phyloP scores from a whole-genome alignment of 1,284 basidiomycete genomes.

The Fomitopsis pinicola region DNA sequence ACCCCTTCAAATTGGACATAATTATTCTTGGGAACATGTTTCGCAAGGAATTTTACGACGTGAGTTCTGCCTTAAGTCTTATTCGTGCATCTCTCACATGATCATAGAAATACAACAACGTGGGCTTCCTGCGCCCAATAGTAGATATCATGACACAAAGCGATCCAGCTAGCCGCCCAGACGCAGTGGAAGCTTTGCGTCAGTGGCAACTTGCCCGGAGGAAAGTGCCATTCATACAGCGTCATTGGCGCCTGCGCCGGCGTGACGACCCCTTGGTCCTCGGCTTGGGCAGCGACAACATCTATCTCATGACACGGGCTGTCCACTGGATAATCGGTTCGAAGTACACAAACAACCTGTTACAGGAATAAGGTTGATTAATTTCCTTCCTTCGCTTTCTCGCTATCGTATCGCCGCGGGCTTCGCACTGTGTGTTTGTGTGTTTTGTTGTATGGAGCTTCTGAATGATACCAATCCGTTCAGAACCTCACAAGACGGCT shows the following conservation, averaged over 20 bases:
- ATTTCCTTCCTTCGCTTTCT: no score
- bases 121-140: slow-evolving; percentile 14
- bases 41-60: slow-evolving; percentile 7
- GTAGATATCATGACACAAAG: slow-evolving; percentile 14
- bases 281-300: no score
- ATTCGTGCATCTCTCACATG: background rate
- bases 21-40: slow-evolving; percentile 25
- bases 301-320: no score
- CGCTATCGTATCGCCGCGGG: no score
- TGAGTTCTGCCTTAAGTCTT: background rate
- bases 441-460: no score
- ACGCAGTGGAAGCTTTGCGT: slow-evolving; percentile 7
- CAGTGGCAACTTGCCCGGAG: slow-evolving; percentile 1
- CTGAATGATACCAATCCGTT: no score
- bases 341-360: no score
- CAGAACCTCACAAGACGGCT: no score
- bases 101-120: slow-evolving; percentile 7
- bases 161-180: slow-evolving; percentile 16
- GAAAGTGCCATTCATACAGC: background rate
- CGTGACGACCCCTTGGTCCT: background rate
- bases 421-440: no score
- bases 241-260: background rate
- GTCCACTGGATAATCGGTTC: no score
- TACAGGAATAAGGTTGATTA: no score
- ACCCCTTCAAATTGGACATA: slow-evolving; percentile 29